Percentiles rank a stretch among this genome's conserved stretches.
phyloP scores from a whole-genome alignment of 352 stramenopile genomes.

The Phytophthora ramorum region DNA sequence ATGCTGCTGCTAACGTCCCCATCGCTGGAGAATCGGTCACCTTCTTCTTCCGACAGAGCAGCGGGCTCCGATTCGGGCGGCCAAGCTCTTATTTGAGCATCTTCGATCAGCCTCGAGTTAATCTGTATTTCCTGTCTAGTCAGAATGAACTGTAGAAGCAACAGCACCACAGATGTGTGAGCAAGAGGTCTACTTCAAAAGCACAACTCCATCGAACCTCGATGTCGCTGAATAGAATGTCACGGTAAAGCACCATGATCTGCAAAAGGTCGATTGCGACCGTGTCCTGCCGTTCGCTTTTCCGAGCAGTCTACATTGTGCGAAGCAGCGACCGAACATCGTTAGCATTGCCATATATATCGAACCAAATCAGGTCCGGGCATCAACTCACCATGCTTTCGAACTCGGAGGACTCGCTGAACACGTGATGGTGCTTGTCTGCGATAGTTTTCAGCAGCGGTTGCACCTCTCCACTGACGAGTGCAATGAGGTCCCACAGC shows the following conservation, averaged over 20 bases:
- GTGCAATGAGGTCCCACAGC: conserved; percentile 60
- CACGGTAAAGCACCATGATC: conserved; percentile 68
- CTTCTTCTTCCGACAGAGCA: conserved; percentile 26
- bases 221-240: conserved; percentile 75
- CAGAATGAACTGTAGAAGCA: conserved; percentile 48
- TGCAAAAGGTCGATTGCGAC: conserved; percentile 60
- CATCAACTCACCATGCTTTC: conserved; percentile 61
- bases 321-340: background rate
- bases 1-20: conserved; percentile 27
- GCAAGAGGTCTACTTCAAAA: background rate
- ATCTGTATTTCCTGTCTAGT: conserved; percentile 59
- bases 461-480: conserved; percentile 38
- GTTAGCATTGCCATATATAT: background rate
- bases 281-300: conserved; percentile 45
- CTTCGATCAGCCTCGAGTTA: conserved; percentile 21
- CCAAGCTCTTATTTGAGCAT: conserved; percentile 21
- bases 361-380: background rate
- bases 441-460: conserved; percentile 55
- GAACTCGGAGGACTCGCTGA: conserved; percentile 65
- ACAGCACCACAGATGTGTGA: background rate
- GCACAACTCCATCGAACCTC: conserved; percentile 43
- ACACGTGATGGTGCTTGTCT: conserved; percentile 61
- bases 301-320: conserved; percentile 43
- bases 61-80: conserved; percentile 19
- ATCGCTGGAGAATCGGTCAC: conserved; percentile 38